Conservation (phyloP, 2,329 filamentous ascomycete species). For the Pyrenochaeta sp. region DNA sequence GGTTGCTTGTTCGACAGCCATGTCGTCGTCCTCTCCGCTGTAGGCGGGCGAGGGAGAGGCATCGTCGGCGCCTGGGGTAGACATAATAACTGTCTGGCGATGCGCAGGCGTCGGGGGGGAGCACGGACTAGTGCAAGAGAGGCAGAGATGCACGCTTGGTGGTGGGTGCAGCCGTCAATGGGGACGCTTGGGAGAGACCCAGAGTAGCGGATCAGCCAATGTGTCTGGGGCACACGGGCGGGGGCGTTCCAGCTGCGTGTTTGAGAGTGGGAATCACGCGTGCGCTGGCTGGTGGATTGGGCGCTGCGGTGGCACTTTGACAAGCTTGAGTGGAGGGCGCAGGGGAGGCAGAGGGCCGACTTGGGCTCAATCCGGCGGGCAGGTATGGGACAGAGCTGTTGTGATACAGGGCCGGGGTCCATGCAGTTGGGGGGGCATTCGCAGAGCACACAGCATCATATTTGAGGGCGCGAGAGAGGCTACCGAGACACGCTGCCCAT, state of each 20-base stretch:
- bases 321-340: slow-evolving; percentile 14
- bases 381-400: slow-evolving; percentile 49
- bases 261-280: slow-evolving; percentile 52
- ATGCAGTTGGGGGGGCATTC: slow-evolving; percentile 47
- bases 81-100: slow-evolving; percentile 54
- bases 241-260: slow-evolving; percentile 50
- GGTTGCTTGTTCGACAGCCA: slow-evolving; percentile 53
- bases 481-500: slow-evolving; percentile 46
- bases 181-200: slow-evolving; percentile 42
- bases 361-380: slow-evolving; percentile 49
- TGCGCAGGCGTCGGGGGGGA: slow-evolving; percentile 30
- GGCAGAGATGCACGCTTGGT: slow-evolving; percentile 53
- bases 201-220: slow-evolving; percentile 48
- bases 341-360: slow-evolving; percentile 21
- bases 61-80: slow-evolving; percentile 56
- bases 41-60: slow-evolving; percentile 57
- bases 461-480: slow-evolving; percentile 36
- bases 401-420: slow-evolving; percentile 46
- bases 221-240: slow-evolving; percentile 37
- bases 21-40: slow-evolving; percentile 52
- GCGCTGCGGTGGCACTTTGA: slow-evolving; percentile 45
- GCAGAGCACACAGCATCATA: slow-evolving; percentile 41
- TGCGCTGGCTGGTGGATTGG: slow-evolving; percentile 47
- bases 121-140: slow-evolving; percentile 47
- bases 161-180: slow-evolving; percentile 50